Base-by-base conservation (phyloP, 2,329 filamentous ascomycete genomes). In the Gnomoniopsis sp. region DNA sequence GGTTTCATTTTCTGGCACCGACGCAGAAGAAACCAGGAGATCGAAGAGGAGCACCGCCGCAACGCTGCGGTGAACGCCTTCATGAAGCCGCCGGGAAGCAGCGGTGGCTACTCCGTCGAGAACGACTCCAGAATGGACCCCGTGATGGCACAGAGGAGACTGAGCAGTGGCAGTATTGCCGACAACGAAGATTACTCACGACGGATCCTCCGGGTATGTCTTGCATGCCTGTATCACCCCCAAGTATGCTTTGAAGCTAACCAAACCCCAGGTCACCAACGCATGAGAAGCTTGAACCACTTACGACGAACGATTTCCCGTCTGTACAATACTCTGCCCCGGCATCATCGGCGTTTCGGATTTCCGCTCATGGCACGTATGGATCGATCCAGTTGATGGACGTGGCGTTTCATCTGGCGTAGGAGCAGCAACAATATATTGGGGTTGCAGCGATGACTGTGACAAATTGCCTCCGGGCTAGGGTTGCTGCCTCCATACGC, bases 101-200 rank as follows among this genome's bases (percentile, higher is more conserved):
- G 82, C 75, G 84, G 87, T 62, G 80, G 80, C 62, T 75, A 86
- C 74, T 91, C 90, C 11, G 88, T 90, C 76, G 56, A 59, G 49
- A 86, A 86, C 15, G 93, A 98, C 71, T 88, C 90, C 46, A 86
- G 93, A 57, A 85, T 97, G 58, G 93, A 98, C 65, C 91, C 92
- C 8, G 87, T 92, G 64, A 88, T 96, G 82, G 88, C 88, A 59
- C 85, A 92, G 66, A 83, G 91, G 70, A 86, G 93, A 74, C 84
- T 93, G 77, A 97, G 93, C 75, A 91, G 95, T 69, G 93, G 93
- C 66, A 97, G 93, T 74, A 97, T 98, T 73, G 93, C 93, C 54
- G 93, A 98, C 73, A 96, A 97, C 75, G 87, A 96, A 75, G 93
- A 98, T 74, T 98, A 96, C 77, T 97, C 93, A 63, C 87, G 93